Percentiles rank a stretch among this genome's conserved stretches.
These are phyloP conservation scores for Didymosphaeria variabile DNA, from an alignment of 2,329 filamentous ascomycete genomes.

Conservation along the genomic window DNA sequence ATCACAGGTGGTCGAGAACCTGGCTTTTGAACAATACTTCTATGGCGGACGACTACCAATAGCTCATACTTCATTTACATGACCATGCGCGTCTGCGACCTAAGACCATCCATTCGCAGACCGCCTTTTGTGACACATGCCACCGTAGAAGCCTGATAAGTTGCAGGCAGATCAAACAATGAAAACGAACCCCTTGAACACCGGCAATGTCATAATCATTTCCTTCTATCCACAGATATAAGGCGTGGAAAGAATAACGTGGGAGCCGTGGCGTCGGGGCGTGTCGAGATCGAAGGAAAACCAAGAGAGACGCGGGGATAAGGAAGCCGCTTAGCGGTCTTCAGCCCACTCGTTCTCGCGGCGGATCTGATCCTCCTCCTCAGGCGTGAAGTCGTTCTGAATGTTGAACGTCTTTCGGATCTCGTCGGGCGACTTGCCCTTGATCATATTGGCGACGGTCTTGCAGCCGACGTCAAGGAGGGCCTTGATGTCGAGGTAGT, in stretches of 20 bases:
- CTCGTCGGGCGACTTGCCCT: conserved; percentile 99
- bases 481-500: conserved; percentile 99
- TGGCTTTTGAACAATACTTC: conserved; percentile 4
- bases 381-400: conserved; percentile 97
- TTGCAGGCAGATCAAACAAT: conserved; percentile 6
- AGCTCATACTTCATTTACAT: not conserved
- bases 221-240: conserved; percentile 5
- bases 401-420: conserved; percentile 99
- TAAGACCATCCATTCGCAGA: conserved; percentile 2
- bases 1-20: not conserved
- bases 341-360: conserved; percentile 64
- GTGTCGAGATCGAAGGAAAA: not conserved
- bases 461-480: conserved; percentile 98
- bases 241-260: conserved; percentile 7
- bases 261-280: conserved; percentile 4
- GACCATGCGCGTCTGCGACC: not conserved
- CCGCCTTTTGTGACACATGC: not conserved
- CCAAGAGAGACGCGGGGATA: not conserved
- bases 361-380: conserved; percentile 94
- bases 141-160: not conserved
- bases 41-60: conserved; percentile 7
- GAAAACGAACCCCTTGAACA: conserved; percentile 16
- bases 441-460: conserved; percentile 99
- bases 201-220: conserved; percentile 13
- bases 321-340: conserved; percentile 43